Evolutionary conservation across 1,284 basidiomycete species (phyloP), one percentile per base, ranked within the genome.

Genomic region (Retiboletus flavoniger): DNA sequence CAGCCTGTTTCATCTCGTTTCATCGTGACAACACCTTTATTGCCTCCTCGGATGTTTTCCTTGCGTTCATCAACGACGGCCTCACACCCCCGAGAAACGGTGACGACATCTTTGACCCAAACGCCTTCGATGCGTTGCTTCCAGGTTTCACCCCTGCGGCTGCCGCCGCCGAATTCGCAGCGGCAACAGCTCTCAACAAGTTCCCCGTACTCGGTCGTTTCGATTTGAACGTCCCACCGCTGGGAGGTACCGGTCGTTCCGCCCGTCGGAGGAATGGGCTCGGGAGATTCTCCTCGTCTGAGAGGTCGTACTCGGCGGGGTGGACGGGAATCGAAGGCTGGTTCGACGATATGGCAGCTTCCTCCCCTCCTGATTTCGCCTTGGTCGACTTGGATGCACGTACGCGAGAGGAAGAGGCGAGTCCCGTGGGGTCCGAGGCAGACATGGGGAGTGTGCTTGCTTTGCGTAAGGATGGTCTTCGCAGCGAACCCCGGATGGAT

Each of bases 271-370:
- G 64, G 72, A 93, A 93, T 2, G 91, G 91, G 60, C 87, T 89
- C 0, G 91, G 91, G 0, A 93, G 76, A 67, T 91, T 92, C 69
- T 91, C 90, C 64, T 91, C 89, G 66, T 93, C 88, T 2, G 76
- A 76, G 7, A 86, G 62, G 68, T 91, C 82, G 61, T 89, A 91
- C 49, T 78, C 74, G 19, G 71, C 63, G 47, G 54, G 74, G 1
- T 43, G 49, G 1, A 10, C n/a, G 2, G 52, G 45, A 1, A 49
- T 38, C 3, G 17, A 10, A 3, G 44, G 42, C 19, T 69, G 70
- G 3, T 32, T 40, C 6, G 50, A 56, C 28, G 47, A 51, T 9
- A 13, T 1, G 11, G 19, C 14, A 3, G 32, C 21, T 2, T 41
- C 48, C 5, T 55, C 51, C 17, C 32, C n/a, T 16, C 13, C 41